Evolutionary conservation across 345 rosid genomes (phyloP), one percentile per base, ranked within the genome.

Genomic region (Linum trigynum): DNA sequence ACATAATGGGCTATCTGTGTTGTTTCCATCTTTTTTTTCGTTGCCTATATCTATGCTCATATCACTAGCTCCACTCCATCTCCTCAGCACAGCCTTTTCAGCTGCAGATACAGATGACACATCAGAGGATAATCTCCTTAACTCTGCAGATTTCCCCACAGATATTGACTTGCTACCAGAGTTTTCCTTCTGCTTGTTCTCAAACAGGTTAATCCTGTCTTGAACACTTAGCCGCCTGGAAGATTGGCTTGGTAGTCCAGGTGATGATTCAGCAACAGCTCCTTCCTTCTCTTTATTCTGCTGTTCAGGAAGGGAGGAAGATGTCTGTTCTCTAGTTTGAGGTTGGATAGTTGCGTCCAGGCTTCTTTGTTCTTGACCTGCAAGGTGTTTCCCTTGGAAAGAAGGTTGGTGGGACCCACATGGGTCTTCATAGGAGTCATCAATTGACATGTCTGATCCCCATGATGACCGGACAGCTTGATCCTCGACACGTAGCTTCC

Each of bases 61-160:
- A 67, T 95, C 96, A 84, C 99, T 95, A 37, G 88, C 87, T 38
- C 96, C 97, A 76, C 99, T 95, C 99, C 99, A 89, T 86, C 99
- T 87, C 76, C 95, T 83, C 79, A 91, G 77, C 66, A 80, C 91
- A 62, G 84, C 85, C 80, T 79, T 94, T 78, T 88, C 99, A 9
- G 67, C 82, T 63, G 86, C 81, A 5, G 32, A 23, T 23, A 23
- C 32, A 23, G 32, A 23, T 23, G 85, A 84, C 58, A 84, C 81
- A 68, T 88, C 96, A 67, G 94, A 91, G 9, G 97, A 87, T 14
- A 84, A 87, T 68, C 96, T 84, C 76, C 91, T 85, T 70, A 87
- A 76, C 74, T 94, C 99, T 16, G 72, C 67, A 65, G 96, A 66
- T 81, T 91, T 95, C 35, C 75, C 88, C 37, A 76, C 82, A 57